Conservation (phyloP, 257 asterid species). For the Forsythia suspensa region DNA sequence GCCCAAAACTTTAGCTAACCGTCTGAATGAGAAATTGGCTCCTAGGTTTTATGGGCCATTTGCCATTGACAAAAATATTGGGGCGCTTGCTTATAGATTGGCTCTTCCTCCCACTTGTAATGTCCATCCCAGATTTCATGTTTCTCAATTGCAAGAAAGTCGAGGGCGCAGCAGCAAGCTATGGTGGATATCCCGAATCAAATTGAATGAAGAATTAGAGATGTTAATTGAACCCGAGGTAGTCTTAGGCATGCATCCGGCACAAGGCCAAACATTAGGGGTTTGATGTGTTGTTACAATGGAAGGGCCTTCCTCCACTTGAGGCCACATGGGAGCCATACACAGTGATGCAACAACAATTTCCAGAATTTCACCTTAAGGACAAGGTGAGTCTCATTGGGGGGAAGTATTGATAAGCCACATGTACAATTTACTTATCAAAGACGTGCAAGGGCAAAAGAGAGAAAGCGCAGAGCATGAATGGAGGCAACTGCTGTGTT, state of each 20-base stretch:
- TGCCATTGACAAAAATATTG: background rate
- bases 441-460: too few species aligned
- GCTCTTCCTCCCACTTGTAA: background rate
- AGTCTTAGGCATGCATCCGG: too few species aligned
- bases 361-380: background rate
- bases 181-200: too few species aligned
- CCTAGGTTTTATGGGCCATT: background rate
- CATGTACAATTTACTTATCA: too few species aligned
- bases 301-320: background rate
- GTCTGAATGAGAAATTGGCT: background rate
- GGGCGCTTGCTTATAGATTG: background rate
- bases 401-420: too few species aligned
- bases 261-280: background rate
- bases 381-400: background rate
- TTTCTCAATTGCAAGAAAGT: background rate
- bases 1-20: background rate
- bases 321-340: background rate
- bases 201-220: too few species aligned
- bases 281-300: background rate
- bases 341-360: background rate
- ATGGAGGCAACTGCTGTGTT: too few species aligned
- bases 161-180: background rate
- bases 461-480: too few species aligned
- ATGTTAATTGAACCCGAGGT: too few species aligned
- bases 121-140: background rate